Evolutionary conservation across 1,284 basidiomycete species (phyloP), one percentile per base, ranked within the genome.

Genomic region (Irpex lacteus): DNA sequence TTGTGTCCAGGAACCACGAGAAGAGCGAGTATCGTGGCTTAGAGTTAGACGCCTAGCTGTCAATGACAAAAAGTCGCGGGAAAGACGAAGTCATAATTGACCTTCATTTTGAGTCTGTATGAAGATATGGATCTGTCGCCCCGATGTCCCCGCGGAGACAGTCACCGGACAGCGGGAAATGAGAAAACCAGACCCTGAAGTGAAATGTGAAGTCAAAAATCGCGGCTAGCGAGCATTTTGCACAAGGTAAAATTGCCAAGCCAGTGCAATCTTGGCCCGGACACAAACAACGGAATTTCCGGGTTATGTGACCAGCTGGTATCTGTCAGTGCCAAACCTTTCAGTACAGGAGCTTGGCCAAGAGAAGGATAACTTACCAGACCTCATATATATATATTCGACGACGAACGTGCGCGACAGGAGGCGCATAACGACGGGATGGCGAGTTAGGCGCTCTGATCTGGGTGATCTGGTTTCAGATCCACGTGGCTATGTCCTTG

Each of bases 401-500:
- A 26, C 3, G 40, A 15, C 40, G 40, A 44, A 44, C 15, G 8
- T 15, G 40, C 8, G 15, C 7, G 7, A 21, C 8, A 32, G 58
- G 7, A 11, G 13, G 26, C 58, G 37, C 58, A 44, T 44, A 32
- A 44, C 18, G 34, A 59, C 58, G 52, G 52, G 54, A 9, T 7
- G 21, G 11, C 26, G 1, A 18, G 32, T 5, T 18, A 52, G 19
- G 8, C 19, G 50, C 15, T 36, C 53, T 38, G 61, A 36, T 56
- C 54, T 49, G 11, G 61, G 37, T 36, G 21, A 44, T 44, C 40
- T 44, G 18, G 65, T 66, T 66, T 66, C 65, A 66, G 65, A 66
- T 66, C 44, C 65, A 66, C 65, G 65, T 66, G 65, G 65, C 59
- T 50, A 15, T 44, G 36, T 21, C 59, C 21, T 66, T 62, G 58